Percentiles rank a stretch among this genome's conserved stretches.
Evolutionary conservation across 169 alveolate genomes (phyloP).

Genomic region (Plasmodium vivax): DNA sequence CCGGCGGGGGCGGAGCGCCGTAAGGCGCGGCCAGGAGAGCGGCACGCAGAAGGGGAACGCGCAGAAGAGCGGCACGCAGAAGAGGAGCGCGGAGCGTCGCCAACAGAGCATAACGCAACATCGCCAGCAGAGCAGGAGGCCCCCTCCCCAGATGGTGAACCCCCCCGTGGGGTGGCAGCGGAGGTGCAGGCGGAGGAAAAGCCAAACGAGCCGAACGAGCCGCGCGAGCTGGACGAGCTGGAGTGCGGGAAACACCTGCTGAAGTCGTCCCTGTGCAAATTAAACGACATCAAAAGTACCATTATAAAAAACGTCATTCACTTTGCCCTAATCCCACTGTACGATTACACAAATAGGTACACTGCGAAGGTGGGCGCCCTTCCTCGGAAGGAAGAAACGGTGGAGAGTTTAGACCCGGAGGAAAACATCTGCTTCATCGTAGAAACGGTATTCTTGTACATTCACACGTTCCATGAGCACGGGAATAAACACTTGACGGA

Average conservation of each 20-base stretch:
- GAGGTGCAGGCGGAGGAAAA: neutral
- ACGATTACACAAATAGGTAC: slow-evolving; percentile 25
- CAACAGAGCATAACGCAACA: neutral
- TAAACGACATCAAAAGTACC: slow-evolving; percentile 66
- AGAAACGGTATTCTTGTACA: slow-evolving; percentile 38
- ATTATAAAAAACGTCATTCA: slow-evolving; percentile 41
- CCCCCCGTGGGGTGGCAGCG: neutral
- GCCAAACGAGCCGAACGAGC: neutral
- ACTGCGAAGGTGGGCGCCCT: neutral
- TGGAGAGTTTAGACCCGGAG: slow-evolving; percentile 2
- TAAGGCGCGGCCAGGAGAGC: too few species aligned
- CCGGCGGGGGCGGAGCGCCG: neutral
- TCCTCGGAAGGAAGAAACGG: neutral
- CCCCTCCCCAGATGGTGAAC: neutral
- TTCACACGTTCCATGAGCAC: slow-evolving; percentile 44
- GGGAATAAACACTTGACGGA: slow-evolving; percentile 1
- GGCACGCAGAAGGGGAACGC: too few species aligned
- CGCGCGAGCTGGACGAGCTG: neutral
- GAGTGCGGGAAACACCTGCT: slow-evolving; percentile 46
- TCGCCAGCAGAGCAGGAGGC: neutral
- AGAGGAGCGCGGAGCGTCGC: too few species aligned
- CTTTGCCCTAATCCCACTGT: slow-evolving; percentile 46
- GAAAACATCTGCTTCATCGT: slow-evolving; percentile 51
- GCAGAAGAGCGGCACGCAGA: too few species aligned
- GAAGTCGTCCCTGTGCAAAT: slow-evolving; percentile 36